Percentiles rank a stretch among this genome's conserved stretches.
phyloP scores from a whole-genome alignment of 257 asterid species.

The Anisodus tanguticus region DNA sequence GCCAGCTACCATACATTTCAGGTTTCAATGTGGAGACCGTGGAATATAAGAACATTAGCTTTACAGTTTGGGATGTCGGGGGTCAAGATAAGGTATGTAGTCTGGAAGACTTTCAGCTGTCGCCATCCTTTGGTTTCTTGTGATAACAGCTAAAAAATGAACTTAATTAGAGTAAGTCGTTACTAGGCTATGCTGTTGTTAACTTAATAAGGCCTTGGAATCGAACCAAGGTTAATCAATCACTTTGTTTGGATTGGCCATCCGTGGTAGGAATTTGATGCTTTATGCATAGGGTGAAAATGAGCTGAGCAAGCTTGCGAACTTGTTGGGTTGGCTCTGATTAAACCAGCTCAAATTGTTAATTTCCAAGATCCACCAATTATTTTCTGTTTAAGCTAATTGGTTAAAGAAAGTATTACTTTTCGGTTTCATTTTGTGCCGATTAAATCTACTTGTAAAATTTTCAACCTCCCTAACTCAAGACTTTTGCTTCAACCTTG shows the following conservation, averaged over 20 bases:
- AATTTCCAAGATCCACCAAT: not conserved
- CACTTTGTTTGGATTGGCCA: not conserved
- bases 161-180: not conserved
- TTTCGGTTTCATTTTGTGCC: not conserved
- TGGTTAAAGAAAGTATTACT: not conserved
- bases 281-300: not conserved
- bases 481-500: not conserved
- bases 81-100: conserved; percentile 25
- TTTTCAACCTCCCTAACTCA: not conserved
- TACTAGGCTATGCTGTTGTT: not conserved
- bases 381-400: not conserved
- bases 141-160: not conserved
- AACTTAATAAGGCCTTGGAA: not conserved
- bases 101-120: not conserved
- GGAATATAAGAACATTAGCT: conserved; percentile 29
- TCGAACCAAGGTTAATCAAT: not conserved
- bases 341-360: not conserved
- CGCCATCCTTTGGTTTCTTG: not conserved
- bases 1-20: not conserved
- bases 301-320: not conserved
- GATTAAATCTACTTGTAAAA: not conserved
- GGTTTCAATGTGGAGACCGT: conserved; percentile 24
- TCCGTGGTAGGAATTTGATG: not conserved
- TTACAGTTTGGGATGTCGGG: conserved; percentile 32
- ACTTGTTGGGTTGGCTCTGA: not conserved